Percentiles rank a stretch among this genome's conserved stretches.
Conservation (phyloP, 805 yeast genomes). For the Saccharomycopsis sp. region DNA sequence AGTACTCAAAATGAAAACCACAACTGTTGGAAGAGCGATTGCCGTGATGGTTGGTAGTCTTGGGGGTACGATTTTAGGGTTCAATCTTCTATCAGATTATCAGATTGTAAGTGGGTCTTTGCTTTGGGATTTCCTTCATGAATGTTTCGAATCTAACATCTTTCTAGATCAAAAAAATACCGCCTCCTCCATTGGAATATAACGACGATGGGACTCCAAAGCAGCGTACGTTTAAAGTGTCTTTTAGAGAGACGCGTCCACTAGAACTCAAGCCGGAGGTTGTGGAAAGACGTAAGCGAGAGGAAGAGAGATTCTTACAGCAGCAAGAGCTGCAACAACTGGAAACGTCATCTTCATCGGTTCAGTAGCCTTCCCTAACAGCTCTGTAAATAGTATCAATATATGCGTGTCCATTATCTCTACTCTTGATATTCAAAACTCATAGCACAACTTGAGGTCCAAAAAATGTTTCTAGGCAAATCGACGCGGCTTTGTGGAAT, state of each 20-base stretch:
- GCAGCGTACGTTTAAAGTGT: slow-evolving; percentile 30
- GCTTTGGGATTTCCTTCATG: background rate
- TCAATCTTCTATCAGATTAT: slow-evolving; percentile 15
- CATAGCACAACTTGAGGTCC: no score
- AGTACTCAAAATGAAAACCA: background rate
- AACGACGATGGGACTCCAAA: slow-evolving; percentile 36
- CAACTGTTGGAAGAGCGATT: slow-evolving; percentile 10
- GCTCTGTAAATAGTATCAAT: background rate
- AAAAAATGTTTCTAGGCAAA: no score
- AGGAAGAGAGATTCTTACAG: slow-evolving; percentile 10
- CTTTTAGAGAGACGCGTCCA: slow-evolving; percentile 33
- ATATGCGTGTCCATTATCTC: no score
- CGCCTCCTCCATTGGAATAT: slow-evolving; percentile 33
- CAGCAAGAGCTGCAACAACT: background rate
- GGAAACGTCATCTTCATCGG: slow-evolving; percentile 1
- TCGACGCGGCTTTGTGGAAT: no score
- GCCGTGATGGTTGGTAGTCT: slow-evolving; percentile 13
- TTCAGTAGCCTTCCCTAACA: background rate
- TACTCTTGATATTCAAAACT: no score
- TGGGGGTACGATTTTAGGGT: slow-evolving; percentile 13
- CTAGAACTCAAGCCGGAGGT: slow-evolving; percentile 34
- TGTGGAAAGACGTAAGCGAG: slow-evolving; percentile 7
- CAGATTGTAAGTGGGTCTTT: slow-evolving; percentile 16
- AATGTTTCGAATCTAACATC: no score
- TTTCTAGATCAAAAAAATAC: slow-evolving; percentile 30